Evolutionary conservation across 2,329 filamentous ascomycete species (phyloP), one percentile per base, ranked within the genome.

Genomic region (Monilinia vaccinii-corymbosi): DNA sequence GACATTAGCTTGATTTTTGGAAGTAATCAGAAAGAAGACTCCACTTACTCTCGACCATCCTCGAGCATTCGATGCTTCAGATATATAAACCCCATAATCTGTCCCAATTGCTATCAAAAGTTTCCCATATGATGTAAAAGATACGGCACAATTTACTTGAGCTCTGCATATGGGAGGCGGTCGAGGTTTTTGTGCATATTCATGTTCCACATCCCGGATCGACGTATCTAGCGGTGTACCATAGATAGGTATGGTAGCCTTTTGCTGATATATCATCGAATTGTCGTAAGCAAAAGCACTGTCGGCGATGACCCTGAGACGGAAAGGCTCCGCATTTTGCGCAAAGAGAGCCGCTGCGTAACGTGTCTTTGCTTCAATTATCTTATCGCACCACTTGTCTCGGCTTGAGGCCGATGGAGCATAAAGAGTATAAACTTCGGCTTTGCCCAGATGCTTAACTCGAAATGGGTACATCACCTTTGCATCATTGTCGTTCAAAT

Each of bases 321-420:
- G 83, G 81, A 99, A 99, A 0, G 94, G 94, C 73, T 99, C 94
- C 0, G 94, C 93, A 71, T 97, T 96, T 70, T 99, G 94, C 4
- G 89, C 85, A 73, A 89, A 89, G 6, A 97, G 78, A 3, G 92
- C 89, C 56, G 91, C 87, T 25, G 94, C 94, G 72, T 99, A 92
- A 61, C 88, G 86, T 8, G 91, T 96, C 78, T 99, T 99, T 36
- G 94, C 94, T 73, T 96, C 88, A 49, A 95, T 87, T 67, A 99
- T 96, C 74, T 91, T 96, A 65, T 85, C 85, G 69, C 91, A 96
- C 95, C 95, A 99, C 52, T 96, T 90, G 63, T 85, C 80, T 60
- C 94, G 83, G 67, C 86, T 88, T 63, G 87, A 81, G 2, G 86
- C 82, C 1, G 85, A 87, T 7, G 87, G 83, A 0, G 93, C 92